Conservation (phyloP, 2,329 filamentous ascomycete genomes). For the Exophiala xenobiotica region DNA sequence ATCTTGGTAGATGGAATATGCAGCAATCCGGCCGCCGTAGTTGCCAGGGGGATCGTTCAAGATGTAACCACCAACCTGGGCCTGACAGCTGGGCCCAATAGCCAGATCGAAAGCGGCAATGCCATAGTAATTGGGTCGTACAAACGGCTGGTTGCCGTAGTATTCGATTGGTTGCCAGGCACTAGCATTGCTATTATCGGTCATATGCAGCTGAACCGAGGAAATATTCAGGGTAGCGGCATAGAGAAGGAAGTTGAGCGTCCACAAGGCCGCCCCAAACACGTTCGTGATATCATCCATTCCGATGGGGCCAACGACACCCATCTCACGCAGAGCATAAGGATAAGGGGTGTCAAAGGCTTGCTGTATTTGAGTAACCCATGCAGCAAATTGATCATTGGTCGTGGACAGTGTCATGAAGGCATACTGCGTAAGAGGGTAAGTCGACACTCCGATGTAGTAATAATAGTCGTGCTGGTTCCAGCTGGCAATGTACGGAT, state of each 20-base stretch:
- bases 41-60: slow-evolving; percentile 34
- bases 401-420: slow-evolving; percentile 49
- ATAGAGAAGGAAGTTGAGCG: slow-evolving; percentile 54
- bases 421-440: slow-evolving; percentile 44
- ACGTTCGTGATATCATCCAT: slow-evolving; percentile 48
- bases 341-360: slow-evolving; percentile 44
- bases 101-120: slow-evolving; percentile 53
- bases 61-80: slow-evolving; percentile 42
- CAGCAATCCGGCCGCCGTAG: slow-evolving; percentile 45
- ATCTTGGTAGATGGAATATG: slow-evolving; percentile 49
- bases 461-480: slow-evolving; percentile 58
- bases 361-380: slow-evolving; percentile 46
- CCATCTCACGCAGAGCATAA: slow-evolving; percentile 54
- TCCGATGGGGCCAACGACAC: slow-evolving; percentile 51
- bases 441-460: slow-evolving; percentile 49
- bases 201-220: slow-evolving; percentile 55
- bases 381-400: slow-evolving; percentile 49
- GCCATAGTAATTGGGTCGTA: slow-evolving; percentile 53
- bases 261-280: slow-evolving; percentile 53
- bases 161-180: slow-evolving; percentile 50
- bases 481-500: slow-evolving; percentile 44
- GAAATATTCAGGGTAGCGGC: slow-evolving; percentile 48
- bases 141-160: slow-evolving; percentile 43
- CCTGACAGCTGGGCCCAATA: slow-evolving; percentile 48
- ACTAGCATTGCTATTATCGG: slow-evolving; percentile 52